phyloP scores from a whole-genome alignment of 148 eudicot genomes.

The Dianthus caryophyllus region DNA sequence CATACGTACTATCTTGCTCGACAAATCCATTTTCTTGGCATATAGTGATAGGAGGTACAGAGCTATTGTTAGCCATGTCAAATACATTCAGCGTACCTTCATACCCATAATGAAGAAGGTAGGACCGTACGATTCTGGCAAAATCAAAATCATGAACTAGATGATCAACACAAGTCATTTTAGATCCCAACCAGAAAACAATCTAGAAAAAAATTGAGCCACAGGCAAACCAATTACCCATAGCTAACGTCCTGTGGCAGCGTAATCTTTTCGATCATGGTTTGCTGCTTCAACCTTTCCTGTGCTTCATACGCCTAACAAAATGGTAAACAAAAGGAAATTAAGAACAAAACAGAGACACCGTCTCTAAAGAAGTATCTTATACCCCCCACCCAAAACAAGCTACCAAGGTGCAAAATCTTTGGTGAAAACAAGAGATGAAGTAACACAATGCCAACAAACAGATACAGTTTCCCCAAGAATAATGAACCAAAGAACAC shows the following conservation, averaged over 20 bases:
- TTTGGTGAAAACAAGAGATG: neutral
- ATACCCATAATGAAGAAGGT: conserved; percentile 90
- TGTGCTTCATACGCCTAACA: conserved; percentile 75
- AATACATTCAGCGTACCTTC: conserved; percentile 73
- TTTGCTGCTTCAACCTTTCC: conserved; percentile 70
- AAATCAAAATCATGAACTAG: conserved; percentile 25
- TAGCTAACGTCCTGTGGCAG: conserved; percentile 66
- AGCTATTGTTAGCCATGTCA: conserved; percentile 60
- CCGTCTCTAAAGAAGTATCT: neutral
- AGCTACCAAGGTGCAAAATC: neutral
- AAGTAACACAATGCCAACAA: neutral
- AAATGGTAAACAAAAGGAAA: neutral
- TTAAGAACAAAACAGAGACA: neutral
- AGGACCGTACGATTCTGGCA: conserved; percentile 76
- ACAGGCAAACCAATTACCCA: conserved; percentile 43
- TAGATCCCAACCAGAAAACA: neutral
- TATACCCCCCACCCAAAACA: neutral
- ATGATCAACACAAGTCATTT: neutral
- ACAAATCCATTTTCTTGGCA: conserved; percentile 49
- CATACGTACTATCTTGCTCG: conserved; percentile 55
- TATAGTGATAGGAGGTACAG: conserved; percentile 52
- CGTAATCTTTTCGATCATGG: conserved; percentile 52
- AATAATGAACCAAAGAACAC: neutral
- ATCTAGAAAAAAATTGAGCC: conserved; percentile 1
- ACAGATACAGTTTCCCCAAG: neutral